These are phyloP conservation scores for Amanita polypyramis DNA, from an alignment of 768 basidiomycete species.

Conservation along the genomic window DNA sequence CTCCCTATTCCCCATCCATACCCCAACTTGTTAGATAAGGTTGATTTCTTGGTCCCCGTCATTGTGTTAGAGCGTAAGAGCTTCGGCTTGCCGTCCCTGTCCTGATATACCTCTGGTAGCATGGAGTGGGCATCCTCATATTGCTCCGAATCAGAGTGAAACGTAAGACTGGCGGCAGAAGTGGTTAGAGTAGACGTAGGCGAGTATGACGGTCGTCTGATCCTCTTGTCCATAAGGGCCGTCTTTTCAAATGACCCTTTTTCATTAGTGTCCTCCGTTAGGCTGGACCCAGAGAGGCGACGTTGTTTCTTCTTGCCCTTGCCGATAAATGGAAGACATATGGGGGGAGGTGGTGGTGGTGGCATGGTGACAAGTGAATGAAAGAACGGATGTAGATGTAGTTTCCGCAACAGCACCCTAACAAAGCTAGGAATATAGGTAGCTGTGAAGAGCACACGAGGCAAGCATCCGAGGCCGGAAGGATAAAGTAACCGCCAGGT, in stretches of 20 bases:
- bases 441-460: constrained; percentile 4
- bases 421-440: constrained; percentile 7
- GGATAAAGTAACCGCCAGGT: not conserved
- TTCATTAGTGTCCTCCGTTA: constrained; percentile 15
- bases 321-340: constrained; percentile 50
- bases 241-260: constrained; percentile 8
- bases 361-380: constrained; percentile 36
- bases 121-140: constrained; percentile 38
- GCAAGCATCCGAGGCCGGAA: constrained; percentile 2
- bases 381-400: constrained; percentile 13
- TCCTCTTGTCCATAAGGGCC: constrained; percentile 15
- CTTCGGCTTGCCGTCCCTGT: constrained; percentile 30
- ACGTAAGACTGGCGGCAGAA: constrained; percentile 38
- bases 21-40: constrained; percentile 42
- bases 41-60: constrained; percentile 47
- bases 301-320: constrained; percentile 37
- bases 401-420: constrained; percentile 7
- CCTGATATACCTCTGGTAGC: constrained; percentile 21
- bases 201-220: constrained; percentile 34
- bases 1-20: constrained; percentile 63
- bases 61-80: constrained; percentile 41
- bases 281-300: constrained; percentile 37
- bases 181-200: constrained; percentile 32
- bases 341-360: constrained; percentile 45
- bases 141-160: constrained; percentile 50